Evolutionary conservation across 306 rosid genomes (phyloP).

Genomic region (Biancaea sappan): DNA sequence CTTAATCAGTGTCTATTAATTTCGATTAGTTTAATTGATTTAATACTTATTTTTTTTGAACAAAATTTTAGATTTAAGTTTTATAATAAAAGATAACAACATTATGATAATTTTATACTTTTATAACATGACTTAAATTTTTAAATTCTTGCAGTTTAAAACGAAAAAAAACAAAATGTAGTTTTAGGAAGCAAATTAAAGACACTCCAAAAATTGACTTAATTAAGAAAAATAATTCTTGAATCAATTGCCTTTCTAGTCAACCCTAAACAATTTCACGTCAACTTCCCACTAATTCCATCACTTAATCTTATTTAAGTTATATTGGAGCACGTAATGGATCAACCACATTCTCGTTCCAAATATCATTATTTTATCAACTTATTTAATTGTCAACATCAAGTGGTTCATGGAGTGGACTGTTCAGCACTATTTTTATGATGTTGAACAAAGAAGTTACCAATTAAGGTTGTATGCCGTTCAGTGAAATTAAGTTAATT

Average conservation of each 20-base stretch:
- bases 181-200: slow-evolving; percentile 23
- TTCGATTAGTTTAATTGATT: too few species aligned
- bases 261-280: background rate
- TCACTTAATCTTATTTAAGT: slow-evolving; percentile 18
- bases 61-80: too few species aligned
- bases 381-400: background rate
- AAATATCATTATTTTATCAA: background rate
- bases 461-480: background rate
- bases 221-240: slow-evolving; percentile 27
- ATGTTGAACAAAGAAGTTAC: too few species aligned
- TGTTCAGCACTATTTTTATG: background rate
- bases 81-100: too few species aligned
- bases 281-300: slow-evolving; percentile 52
- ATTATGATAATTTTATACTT: too few species aligned
- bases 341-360: background rate
- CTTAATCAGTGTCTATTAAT: too few species aligned
- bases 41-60: too few species aligned
- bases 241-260: background rate
- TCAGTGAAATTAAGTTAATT: background rate
- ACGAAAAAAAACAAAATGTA: too few species aligned
- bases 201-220: slow-evolving; percentile 45
- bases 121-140: too few species aligned
- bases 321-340: background rate
- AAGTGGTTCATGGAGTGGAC: background rate
- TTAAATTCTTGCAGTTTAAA: too few species aligned